phyloP scores from a whole-genome alignment of 2,329 filamentous ascomycete genomes.

The Aspergillus pseudoviridinutans region DNA sequence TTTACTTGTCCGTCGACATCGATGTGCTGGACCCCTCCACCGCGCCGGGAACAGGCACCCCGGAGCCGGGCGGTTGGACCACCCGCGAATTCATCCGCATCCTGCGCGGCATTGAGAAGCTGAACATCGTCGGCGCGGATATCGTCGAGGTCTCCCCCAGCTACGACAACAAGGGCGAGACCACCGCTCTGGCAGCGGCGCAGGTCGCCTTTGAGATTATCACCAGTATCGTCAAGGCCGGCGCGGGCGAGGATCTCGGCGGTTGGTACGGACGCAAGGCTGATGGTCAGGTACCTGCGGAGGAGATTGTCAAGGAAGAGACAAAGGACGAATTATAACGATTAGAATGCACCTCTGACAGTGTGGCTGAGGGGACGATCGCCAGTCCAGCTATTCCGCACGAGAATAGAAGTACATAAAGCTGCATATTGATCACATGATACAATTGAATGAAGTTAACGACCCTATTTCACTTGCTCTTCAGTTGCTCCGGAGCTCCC shows the following conservation, averaged over 20 bases:
- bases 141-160: conserved; percentile 84
- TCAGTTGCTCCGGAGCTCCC: too few species aligned
- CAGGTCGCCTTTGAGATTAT: conserved; percentile 85
- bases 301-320: conserved; percentile 20
- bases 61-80: conserved; percentile 88
- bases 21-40: conserved; percentile 73
- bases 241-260: conserved; percentile 35
- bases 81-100: conserved; percentile 83
- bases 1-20: conserved; percentile 78
- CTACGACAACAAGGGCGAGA: conserved; percentile 76
- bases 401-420: not conserved
- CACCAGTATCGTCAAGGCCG: conserved; percentile 54
- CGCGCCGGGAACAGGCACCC: conserved; percentile 75
- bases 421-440: not conserved
- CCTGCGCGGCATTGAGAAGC: conserved; percentile 70
- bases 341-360: conserved; percentile 4
- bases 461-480: not conserved
- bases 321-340: conserved; percentile 28
- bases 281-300: conserved; percentile 9
- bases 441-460: not conserved
- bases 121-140: conserved; percentile 86
- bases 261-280: conserved; percentile 37
- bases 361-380: not conserved
- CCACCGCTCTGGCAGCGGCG: conserved; percentile 75
- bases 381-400: not conserved